Percentiles rank a stretch among this genome's conserved stretches.
phyloP scores from a whole-genome alignment of 768 basidiomycete species.

The Russula dissimulans region DNA sequence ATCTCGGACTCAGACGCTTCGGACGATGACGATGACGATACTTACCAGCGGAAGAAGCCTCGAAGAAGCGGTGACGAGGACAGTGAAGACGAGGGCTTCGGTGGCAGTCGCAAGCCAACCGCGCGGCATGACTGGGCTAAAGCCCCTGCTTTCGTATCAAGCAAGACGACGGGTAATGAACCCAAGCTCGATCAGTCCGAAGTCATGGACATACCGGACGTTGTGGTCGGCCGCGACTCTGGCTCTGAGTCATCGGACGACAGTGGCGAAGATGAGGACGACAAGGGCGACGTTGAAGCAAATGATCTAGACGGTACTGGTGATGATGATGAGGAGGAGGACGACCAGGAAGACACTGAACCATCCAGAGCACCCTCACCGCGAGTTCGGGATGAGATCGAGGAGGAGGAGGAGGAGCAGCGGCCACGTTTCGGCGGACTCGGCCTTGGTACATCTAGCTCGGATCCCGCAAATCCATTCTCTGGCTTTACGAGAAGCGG shows the following conservation, averaged over 20 bases:
- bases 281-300: slow-evolving; percentile 23
- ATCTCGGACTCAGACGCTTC: slow-evolving; percentile 58
- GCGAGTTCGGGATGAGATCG: slow-evolving; percentile 42
- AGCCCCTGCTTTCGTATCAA: slow-evolving; percentile 65
- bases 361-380: slow-evolving; percentile 49
- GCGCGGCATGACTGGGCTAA: slow-evolving; percentile 62
- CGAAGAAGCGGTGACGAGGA: slow-evolving; percentile 61
- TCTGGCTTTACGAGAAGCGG: slow-evolving; percentile 35
- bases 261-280: slow-evolving; percentile 24
- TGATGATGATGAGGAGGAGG: slow-evolving; percentile 27
- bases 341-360: slow-evolving; percentile 36
- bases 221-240: slow-evolving; percentile 20
- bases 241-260: slow-evolving; percentile 31
- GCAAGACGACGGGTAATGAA: slow-evolving; percentile 27
- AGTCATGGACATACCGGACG: slow-evolving; percentile 31
- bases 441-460: slow-evolving; percentile 29
- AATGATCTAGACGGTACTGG: slow-evolving; percentile 29
- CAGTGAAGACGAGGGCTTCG: slow-evolving; percentile 39
- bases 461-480: slow-evolving; percentile 18
- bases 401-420: slow-evolving; percentile 36
- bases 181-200: slow-evolving; percentile 31
- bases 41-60: slow-evolving; percentile 63
- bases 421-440: slow-evolving; percentile 40
- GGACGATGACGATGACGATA: slow-evolving; percentile 59
- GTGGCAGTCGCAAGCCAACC: slow-evolving; percentile 23